Evolutionary conservation across 345 rosid species (phyloP), one percentile per base, ranked within the genome.

Genomic region (Adansonia digitata): DNA sequence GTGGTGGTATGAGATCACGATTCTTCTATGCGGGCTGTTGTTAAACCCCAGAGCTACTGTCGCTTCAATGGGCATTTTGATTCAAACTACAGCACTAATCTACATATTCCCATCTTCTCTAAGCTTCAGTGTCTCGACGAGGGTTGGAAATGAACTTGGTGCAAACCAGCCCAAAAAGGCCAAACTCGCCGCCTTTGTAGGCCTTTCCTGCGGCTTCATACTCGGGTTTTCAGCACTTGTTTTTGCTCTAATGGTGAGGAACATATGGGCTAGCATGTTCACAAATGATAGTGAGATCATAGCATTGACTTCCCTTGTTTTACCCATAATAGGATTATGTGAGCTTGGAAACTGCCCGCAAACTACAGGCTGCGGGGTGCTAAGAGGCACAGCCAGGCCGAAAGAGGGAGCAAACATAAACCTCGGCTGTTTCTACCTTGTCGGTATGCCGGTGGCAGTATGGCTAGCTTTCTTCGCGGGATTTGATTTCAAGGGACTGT

Each of bases 1-100:
- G 97, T 91, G 97, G 97, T 91, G 96, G 93, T 91, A 91, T 34
- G 96, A 91, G 74, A 89, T 89, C 81, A 91, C 89, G 94, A 91
- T 86, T 69, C 56, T 91, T 61, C 87, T 91, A 2, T 89, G 94
- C 56, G 97, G 97, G 6, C 62, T 89, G 31, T 31, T 91, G 7
- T 1, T 82, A 24, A 82, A 85, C 52, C 97, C 94, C 7, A 82
- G 53, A 74, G 88, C 92, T 20, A 85, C 90, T 0, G 88, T 91
- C 31, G 91, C 92, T 51, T 89, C 94, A 18, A 89, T 91, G 94
- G 97, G 97, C 57, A 88, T 91, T 81, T 69, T 89, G 81, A 91
- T 89, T 72, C 97, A 91, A 75, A 88, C 93, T n/a, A 89, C 96
- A 8, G 76, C 96, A 1, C 72, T 91, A n/a, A 86, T 91, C 70